Evolutionary conservation across 495 filamentous ascomycete species (phyloP), one percentile per base, ranked within the genome.

Genomic region (Aspergillus ellipticus): DNA sequence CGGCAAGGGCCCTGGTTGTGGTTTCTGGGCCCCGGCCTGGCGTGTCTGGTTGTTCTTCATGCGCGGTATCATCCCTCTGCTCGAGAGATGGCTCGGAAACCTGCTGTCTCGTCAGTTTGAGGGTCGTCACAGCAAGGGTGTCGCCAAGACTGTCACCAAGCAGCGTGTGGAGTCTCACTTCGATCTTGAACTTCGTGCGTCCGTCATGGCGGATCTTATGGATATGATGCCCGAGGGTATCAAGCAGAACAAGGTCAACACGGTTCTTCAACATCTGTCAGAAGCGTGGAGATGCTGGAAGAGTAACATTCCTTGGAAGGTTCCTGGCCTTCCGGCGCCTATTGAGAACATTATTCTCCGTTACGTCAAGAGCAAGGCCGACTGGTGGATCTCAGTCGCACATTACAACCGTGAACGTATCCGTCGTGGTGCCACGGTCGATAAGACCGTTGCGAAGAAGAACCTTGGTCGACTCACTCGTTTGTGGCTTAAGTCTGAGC

Each of bases 151-250:
- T 10, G 95, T 97, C 21, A 99, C 95, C 2, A 99, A 99, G 72
- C 95, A 99, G 72, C 87, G 95, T 71, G 95, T 99, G 24, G 95
- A 99, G 73, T 97, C 92, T 28, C 95, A 99, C 70, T 99, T 97
- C 62, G 95, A 99, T 69, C 83, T 99, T 51, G 95, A 99, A 73
- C 83, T 99, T 39, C 90, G 95, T 66, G 95, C 95, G 16, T 96
- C 95, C 0, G 95, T 99, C 48, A 99, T 99, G 90, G 90, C 92
- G 17, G 95, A 99, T 75, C 76, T 99, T 24, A 96, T 96, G 87
- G 95, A 99, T 63, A 99, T 99, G 95, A 99, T 99, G 95, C 95
- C 95, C 1, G 95, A 97, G 68, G 95, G 95, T 53, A 96, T 99
- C 79, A 97, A 97, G 74, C 93, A 96, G 67, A 99, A 93, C 74